These are phyloP conservation scores for Neobulgaria alba DNA, from an alignment of 2,329 filamentous ascomycete species.

Conservation along the genomic window DNA sequence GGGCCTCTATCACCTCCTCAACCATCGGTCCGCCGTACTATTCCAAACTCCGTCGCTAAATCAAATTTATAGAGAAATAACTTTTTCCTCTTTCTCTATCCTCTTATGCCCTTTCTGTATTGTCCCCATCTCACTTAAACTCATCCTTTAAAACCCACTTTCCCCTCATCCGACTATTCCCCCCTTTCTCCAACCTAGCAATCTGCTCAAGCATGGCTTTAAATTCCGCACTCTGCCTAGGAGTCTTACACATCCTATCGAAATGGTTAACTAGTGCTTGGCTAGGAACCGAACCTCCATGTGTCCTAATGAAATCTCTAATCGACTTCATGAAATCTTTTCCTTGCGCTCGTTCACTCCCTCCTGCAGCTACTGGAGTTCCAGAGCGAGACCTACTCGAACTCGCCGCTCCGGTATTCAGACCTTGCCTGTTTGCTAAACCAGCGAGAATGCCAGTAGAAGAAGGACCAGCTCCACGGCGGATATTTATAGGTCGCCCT, in stretches of 20 bases:
- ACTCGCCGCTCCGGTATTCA: conserved; percentile 30
- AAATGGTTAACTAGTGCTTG: conserved; percentile 89
- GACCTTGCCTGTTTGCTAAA: conserved; percentile 46
- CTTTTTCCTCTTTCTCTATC: no score
- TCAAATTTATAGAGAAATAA: no score
- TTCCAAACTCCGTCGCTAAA: no score
- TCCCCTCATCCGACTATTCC: conserved; percentile 24
- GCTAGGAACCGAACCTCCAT: conserved; percentile 70
- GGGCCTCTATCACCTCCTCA: no score
- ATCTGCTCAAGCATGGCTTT: conserved; percentile 71
- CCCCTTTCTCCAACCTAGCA: conserved; percentile 52
- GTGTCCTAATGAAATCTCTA: conserved; percentile 66
- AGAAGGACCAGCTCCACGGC: conserved; percentile 40
- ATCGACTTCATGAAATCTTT: conserved; percentile 66
- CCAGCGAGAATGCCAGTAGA: conserved; percentile 48
- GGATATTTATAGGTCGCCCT: conserved; percentile 53
- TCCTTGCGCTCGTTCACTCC: conserved; percentile 34
- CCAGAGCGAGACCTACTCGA: conserved; percentile 39
- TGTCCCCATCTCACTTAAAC: conserved; percentile 21
- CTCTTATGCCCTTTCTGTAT: background rate
- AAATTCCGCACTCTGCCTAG: conserved; percentile 66
- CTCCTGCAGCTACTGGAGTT: conserved; percentile 31
- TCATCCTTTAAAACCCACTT: conserved; percentile 28
- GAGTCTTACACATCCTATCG: conserved; percentile 65
- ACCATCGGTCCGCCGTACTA: no score